Conservation (phyloP, 176 grass and related monocot species). For the Oryza punctata region DNA sequence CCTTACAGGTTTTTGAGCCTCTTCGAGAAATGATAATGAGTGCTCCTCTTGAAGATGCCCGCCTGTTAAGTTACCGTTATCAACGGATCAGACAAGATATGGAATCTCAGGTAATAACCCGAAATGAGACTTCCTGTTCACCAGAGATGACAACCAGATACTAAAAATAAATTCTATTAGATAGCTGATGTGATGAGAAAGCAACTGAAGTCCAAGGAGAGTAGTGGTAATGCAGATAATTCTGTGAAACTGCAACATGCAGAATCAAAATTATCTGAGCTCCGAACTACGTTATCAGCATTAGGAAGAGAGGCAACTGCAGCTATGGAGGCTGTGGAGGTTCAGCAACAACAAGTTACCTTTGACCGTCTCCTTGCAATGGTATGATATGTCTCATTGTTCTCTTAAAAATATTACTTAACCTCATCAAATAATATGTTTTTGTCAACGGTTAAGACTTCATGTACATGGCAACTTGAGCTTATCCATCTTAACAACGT, state of each 20-base stretch:
- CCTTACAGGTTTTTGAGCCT: conserved; percentile 82
- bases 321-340: conserved; percentile 93
- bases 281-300: conserved; percentile 67
- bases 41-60: conserved; percentile 96
- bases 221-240: conserved; percentile 63
- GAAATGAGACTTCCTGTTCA: not conserved
- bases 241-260: conserved; percentile 87
- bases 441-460: not conserved
- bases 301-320: conserved; percentile 92
- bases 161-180: conserved; percentile 59
- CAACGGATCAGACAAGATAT: conserved; percentile 97
- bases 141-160: conserved; percentile 11
- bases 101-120: conserved; percentile 80
- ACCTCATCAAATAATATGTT: not conserved
- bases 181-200: conserved; percentile 96
- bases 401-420: not conserved
- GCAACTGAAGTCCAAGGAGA: conserved; percentile 91
- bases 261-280: conserved; percentile 95
- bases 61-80: conserved; percentile 89
- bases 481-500: not conserved
- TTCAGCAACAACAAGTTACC: conserved; percentile 83
- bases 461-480: not conserved
- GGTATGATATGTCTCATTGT: conserved; percentile 50
- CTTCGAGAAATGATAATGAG: conserved; percentile 93
- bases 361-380: conserved; percentile 79